Evolutionary conservation across 108 stramenopile species (phyloP), one percentile per base, ranked within the genome.

Genomic region (Cyclostephanos tholiformis): DNA sequence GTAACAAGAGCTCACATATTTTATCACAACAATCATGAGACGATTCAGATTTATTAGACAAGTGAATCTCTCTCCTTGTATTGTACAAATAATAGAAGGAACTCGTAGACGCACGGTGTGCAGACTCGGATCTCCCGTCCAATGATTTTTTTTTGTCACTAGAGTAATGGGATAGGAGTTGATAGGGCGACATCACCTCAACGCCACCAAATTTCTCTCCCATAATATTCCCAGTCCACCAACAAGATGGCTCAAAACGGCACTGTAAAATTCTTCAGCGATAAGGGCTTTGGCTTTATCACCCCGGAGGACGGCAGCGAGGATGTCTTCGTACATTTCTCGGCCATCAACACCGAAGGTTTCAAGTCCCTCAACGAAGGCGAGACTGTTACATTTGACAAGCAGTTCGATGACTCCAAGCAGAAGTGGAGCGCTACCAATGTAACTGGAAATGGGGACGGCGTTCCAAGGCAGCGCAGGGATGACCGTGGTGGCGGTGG

Each of bases 241-340:
- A 46, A 1, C 44, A 46, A 46, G 2, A 55, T 55, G 53, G 53
- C 53, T 55, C 23, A 11, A 10, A 26, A 25, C 53, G 68, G 68
- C 29, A 69, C 52, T 9, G 68, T 79, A 41, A 69, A 79, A 38
- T 79, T 63, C 39, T 79, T 79, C 72, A 41, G 29, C 29, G 77
- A 72, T 14, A 79, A 79, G 72, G 77, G 77, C 26, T 79, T 71
- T 32, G 77, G 77, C 19, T 79, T 79, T 71, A 63, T 79, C 59
- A 71, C 69, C 7, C 61, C 61, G 1, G 71, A 64, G 36, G 77
- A 79, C 51, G 77, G 71, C 6, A 26, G 26, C 38, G 77, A 72
- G 35, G 77, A 79, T 55, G 70, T 79, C n/a, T 79, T 79, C 52
- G 71, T 65, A 6, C 77, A 72, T 55, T 74, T 74, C 44, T 49